Base-by-base conservation (phyloP, 495 filamentous ascomycete species). In the Aspergillus cristatus region DNA sequence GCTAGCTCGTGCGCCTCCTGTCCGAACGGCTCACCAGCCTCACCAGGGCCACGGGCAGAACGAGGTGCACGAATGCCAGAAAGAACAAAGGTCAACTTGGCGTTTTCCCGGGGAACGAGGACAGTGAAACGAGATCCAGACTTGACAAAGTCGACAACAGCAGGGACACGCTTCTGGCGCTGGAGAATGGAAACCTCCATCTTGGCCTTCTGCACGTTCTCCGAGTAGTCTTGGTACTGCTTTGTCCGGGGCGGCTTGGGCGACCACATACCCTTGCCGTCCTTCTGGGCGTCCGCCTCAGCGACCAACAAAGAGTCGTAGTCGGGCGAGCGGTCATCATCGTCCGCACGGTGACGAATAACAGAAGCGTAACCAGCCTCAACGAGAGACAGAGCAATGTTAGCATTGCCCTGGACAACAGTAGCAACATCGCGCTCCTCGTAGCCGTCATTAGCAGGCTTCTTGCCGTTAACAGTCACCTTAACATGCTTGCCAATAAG, bases 81-180 rank as follows among this genome's bases (percentile, higher is more conserved):
- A 35, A 99, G 79, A 1, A 99, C 88, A 45, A 99, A 82, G 1
- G 88, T 99, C 48, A 99, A 69, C 65, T 94, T 96, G 57, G 84
- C 83, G 49, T 86, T 86, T 55, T 97, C 93, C 15, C 88, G 80
- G 18, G 93, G 93, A 25, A 99, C 76, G 4, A 99, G 70, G 31
- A 99, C 71, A 18, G 84, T 91, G 61, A 99, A 99, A 37, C 93
- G 79, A 16, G 89, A 94, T 20, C 84, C 93, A 11, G 86, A 86
- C 63, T 95, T 94, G 67, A 95, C 91, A 54, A 87, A 99, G 55
- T 99, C 93, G 31, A 99, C 90, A 45, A 99, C 64, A 6, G 83
- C 93, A 3, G 93, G 87, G n/a, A 96, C 81, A 46, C 82, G 86
- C 63, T 84, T 86, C 60, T 94, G 88, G 13, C 90, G 78, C 39